Conservation (phyloP, 2,329 filamentous ascomycete genomes). For the Fusarium praegraminearum region DNA sequence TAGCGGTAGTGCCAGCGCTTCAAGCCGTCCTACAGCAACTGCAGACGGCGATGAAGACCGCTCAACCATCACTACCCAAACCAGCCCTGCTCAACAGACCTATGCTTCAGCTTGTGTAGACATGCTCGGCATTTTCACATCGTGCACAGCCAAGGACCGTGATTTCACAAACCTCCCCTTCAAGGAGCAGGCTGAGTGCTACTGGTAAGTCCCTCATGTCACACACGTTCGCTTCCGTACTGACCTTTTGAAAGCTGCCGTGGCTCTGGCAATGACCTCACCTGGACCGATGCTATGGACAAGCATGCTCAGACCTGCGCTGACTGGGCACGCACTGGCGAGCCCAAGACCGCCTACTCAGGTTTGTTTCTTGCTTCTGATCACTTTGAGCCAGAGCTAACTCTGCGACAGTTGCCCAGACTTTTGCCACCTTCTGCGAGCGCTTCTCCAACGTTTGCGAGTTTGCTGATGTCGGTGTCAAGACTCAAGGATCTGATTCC, state of each 20-base stretch:
- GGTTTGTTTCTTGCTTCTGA: constrained; percentile 38
- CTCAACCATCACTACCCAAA: constrained; percentile 25
- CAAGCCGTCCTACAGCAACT: constrained; percentile 15
- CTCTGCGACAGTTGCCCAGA: constrained; percentile 45
- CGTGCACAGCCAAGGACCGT: constrained; percentile 43
- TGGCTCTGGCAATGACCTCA: constrained; percentile 28
- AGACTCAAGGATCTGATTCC: constrained; percentile 24
- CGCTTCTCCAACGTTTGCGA: constrained; percentile 49
- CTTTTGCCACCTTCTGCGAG: constrained; percentile 49
- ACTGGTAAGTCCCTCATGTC: constrained; percentile 46
- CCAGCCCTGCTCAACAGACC: constrained; percentile 32
- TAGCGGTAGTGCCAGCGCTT: background rate
- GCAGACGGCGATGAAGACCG: constrained; percentile 4
- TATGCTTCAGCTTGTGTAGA: constrained; percentile 43
- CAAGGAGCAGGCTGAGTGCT: constrained; percentile 50
- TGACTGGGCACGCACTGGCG: constrained; percentile 48
- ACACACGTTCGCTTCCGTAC: background rate
- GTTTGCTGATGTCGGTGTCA: constrained; percentile 1
- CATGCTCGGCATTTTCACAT: constrained; percentile 47
- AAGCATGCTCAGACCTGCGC: constrained; percentile 49
- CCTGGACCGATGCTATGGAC: constrained; percentile 51
- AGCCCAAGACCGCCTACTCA: constrained; percentile 43
- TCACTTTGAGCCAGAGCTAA: constrained; percentile 18
- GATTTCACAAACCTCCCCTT: constrained; percentile 46
- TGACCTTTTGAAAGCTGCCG: constrained; percentile 44